Evolutionary conservation across 1,139 yeast genomes (phyloP), one percentile per base, ranked within the genome.

Genomic region (Candida smagusa): DNA sequence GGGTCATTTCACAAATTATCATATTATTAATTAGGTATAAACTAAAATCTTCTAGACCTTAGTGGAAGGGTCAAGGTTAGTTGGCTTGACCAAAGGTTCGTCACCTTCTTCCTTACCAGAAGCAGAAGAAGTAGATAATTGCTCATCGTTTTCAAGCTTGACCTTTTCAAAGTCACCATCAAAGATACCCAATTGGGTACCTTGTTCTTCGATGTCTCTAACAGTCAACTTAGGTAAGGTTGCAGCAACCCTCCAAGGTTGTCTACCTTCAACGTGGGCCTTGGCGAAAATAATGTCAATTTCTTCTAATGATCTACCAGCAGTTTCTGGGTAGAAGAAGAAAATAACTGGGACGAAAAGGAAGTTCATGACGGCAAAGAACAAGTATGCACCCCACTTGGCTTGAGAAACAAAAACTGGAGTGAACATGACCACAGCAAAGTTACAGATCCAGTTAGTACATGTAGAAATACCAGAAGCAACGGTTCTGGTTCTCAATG

Each of bases 401-500:
- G 77, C 68, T 39, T 60, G 60, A 35, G 53, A 54, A 53, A 76
- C 68, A 30, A 72, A 74, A 29, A 73, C 59, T 1, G 81, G 81
- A 9, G 81, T 75, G 47, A 75, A 67, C 72, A 71, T 68, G 36
- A 74, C 77, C 22, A 74, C 77, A 55, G 74, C 64, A 49, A 74
- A 74, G 58, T 72, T 72, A 59, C 68, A 65, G 38, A 67, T 54
- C 78, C 78, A 73, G 63, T 75, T 74, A 42, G 79, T 56, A 48
- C 67, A 63, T 11, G 68, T 63, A 31, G 63, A 58, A 26, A 75
- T 59, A 28, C 81, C 83, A 37, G 77, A 64, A 55, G 66, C 81
- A 61, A 56, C 66, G 34, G 81, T 76, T 63, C 84, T 74, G 33
- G 79, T 73, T 54, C 74, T 68, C 56, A 77, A 68, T n/a, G 84